A percentile compares a stretch with the other conserved stretches of the same genome.
Evolutionary conservation across 768 basidiomycete species (phyloP).

Genomic region (Trametes gibbosa): DNA sequence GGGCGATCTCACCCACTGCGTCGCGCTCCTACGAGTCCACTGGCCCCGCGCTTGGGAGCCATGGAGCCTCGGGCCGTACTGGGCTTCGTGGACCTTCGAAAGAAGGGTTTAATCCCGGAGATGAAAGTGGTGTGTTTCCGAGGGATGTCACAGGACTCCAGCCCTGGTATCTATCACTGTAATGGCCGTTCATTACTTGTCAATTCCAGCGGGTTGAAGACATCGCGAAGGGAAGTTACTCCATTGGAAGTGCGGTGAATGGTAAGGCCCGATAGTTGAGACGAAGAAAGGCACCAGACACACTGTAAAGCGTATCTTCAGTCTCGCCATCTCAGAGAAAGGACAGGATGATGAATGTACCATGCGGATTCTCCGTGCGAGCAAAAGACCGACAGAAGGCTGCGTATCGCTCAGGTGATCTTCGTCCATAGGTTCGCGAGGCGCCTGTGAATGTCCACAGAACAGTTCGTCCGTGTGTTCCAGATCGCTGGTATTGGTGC

Average conservation of each 20-base stretch:
- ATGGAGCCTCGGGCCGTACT: conserved; percentile 11
- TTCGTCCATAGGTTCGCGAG: not conserved
- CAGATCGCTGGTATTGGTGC: conserved; percentile 5
- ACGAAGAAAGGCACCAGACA: not conserved
- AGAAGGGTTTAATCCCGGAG: conserved; percentile 14
- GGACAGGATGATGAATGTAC: not conserved
- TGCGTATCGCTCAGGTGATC: conserved; percentile 14
- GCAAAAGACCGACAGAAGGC: conserved; percentile 3
- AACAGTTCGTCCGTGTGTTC: not conserved
- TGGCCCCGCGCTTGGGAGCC: not conserved
- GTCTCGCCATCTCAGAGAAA: not conserved
- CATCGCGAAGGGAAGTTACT: conserved; percentile 1
- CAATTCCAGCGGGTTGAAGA: not conserved
- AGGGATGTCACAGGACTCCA: conserved; percentile 6
- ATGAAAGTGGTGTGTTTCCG: conserved; percentile 17
- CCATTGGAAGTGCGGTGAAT: not conserved
- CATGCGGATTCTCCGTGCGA: conserved; percentile 8
- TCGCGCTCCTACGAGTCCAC: not conserved
- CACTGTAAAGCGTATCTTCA: not conserved
- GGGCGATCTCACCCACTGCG: conserved; percentile 3
- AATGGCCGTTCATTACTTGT: conserved; percentile 1
- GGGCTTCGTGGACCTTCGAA: conserved; percentile 4
- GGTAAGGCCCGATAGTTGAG: not conserved
- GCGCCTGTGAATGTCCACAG: not conserved
- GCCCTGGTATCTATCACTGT: not conserved